These are phyloP conservation scores for Dothidotthia symphoricarpi DNA, from an alignment of 2,329 filamentous ascomycete species.

Conservation along the genomic window DNA sequence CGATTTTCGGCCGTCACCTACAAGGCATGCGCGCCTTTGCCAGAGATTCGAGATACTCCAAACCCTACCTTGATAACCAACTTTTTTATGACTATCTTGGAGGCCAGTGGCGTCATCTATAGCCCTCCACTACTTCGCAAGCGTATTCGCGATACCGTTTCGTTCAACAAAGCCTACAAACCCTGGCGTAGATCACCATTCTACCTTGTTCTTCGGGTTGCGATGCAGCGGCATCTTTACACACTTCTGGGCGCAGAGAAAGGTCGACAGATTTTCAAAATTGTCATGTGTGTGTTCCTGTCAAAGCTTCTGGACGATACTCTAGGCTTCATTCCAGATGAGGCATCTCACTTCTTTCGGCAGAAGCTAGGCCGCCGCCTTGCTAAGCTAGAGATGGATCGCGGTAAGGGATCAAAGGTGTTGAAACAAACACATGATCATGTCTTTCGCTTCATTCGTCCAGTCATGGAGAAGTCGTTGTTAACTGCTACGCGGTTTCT, in stretches of 20 bases:
- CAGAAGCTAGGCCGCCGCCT: slow-evolving; percentile 59
- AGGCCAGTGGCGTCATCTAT: slow-evolving; percentile 50
- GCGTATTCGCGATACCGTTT: slow-evolving; percentile 62
- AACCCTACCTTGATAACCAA: slow-evolving; percentile 59
- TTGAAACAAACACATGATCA: neutral
- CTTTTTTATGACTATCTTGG: slow-evolving; percentile 60
- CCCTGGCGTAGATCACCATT: slow-evolving; percentile 64
- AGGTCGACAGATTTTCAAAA: slow-evolving; percentile 57
- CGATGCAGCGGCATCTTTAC: slow-evolving; percentile 54
- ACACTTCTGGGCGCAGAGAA: slow-evolving; percentile 40
- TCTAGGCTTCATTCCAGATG: slow-evolving; percentile 27
- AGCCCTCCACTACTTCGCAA: slow-evolving; percentile 51
- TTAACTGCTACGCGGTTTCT: slow-evolving; percentile 14
- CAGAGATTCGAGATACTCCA: slow-evolving; percentile 59
- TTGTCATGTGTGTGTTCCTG: slow-evolving; percentile 54
- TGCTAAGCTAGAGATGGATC: slow-evolving; percentile 55
- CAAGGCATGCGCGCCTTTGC: slow-evolving; percentile 53
- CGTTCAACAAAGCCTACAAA: slow-evolving; percentile 46
- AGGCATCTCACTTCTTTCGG: slow-evolving; percentile 45
- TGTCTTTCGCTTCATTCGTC: slow-evolving; percentile 3
- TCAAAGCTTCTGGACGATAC: slow-evolving; percentile 48
- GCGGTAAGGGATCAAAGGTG: neutral
- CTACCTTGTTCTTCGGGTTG: slow-evolving; percentile 63
- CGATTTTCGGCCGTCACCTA: slow-evolving; percentile 51
- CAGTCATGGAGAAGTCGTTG: slow-evolving; percentile 16